Evolutionary conservation across 108 stramenopile genomes (phyloP), one percentile per base, ranked within the genome.

Genomic region (Stephanodiscus minutulus): DNA sequence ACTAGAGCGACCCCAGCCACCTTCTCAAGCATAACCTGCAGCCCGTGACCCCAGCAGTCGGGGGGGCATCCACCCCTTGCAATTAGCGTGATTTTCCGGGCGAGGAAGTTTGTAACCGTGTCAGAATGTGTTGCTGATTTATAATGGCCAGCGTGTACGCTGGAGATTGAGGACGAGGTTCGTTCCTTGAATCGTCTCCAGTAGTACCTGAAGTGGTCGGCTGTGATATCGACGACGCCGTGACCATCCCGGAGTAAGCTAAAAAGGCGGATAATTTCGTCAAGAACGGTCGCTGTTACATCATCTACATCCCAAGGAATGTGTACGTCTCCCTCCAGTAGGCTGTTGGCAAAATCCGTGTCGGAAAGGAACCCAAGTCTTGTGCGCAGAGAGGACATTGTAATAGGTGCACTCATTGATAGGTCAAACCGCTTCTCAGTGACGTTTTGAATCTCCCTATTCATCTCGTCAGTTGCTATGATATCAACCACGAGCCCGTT

Each of bases 351-450:
- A 6, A 53, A 13, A n/a, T 33, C 49, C 6, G 63, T 64, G 24
- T 73, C 17, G 7, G 62, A 17, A 9, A 73, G 24, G 36, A 63
- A 72, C 0, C 71, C 71, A 20, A 72, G 22, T 57, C 55, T 25
- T 55, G 20, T 3, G 11, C 11, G 24, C 24, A 25, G 7, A 3
- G 24, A 55, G 4, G 54, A 55, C 11, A 25, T 21, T 25, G 54
- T 20, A 52, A 5, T n/a, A 20, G 8, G 17, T 52, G 50, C 50
- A 52, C 50, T 52, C 12, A 20, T 15, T 21, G 54, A 20, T 21
- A 25, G 24, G 11, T 55, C 22, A 25, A 55, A 55, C 24, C 54
- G 3, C 20, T 25, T 2, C 7, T 55, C 54, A 11, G 54, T 55
- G 11, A 55, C 54, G 8, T 11, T 24, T 55, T 55, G 54, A 12